A percentile compares a stretch with the other conserved stretches of the same genome.
These are phyloP conservation scores for Venturia effusa DNA, from an alignment of 2,329 filamentous ascomycete genomes.

Conservation along the genomic window DNA sequence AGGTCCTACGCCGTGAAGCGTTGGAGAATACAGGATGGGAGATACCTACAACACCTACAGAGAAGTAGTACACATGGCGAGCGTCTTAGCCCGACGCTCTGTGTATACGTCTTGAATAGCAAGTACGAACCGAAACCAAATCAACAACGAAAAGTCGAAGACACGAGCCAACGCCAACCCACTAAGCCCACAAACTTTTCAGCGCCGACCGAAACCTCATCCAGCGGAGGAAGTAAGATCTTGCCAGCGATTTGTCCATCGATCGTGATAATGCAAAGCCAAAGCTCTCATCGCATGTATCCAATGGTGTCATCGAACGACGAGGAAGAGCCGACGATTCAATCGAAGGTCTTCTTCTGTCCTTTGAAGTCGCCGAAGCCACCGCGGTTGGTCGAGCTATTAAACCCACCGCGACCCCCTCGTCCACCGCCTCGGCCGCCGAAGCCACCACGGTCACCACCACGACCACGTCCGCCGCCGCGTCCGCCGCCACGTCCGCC, in stretches of 20 bases:
- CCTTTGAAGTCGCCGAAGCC: slow-evolving; percentile 62
- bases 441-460: slow-evolving; percentile 41
- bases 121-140: neutral
- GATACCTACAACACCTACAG: neutral
- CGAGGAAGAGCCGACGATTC: neutral
- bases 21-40: neutral
- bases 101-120: neutral
- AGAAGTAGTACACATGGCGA: neutral
- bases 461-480: slow-evolving; percentile 25
- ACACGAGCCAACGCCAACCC: neutral
- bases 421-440: slow-evolving; percentile 40
- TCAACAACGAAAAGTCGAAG: neutral
- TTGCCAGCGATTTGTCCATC: neutral
- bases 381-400: slow-evolving; percentile 34
- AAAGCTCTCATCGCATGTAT: neutral
- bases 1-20: neutral
- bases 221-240: neutral
- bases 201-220: neutral
- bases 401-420: slow-evolving; percentile 24
- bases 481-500: slow-evolving; percentile 26
- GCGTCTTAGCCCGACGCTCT: neutral
- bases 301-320: neutral
- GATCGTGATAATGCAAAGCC: slow-evolving; percentile 1
- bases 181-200: slow-evolving; percentile 5
- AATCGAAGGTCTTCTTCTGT: slow-evolving; percentile 61